Base-by-base conservation (phyloP, 345 rosid species). In the Acer saccharum region DNA sequence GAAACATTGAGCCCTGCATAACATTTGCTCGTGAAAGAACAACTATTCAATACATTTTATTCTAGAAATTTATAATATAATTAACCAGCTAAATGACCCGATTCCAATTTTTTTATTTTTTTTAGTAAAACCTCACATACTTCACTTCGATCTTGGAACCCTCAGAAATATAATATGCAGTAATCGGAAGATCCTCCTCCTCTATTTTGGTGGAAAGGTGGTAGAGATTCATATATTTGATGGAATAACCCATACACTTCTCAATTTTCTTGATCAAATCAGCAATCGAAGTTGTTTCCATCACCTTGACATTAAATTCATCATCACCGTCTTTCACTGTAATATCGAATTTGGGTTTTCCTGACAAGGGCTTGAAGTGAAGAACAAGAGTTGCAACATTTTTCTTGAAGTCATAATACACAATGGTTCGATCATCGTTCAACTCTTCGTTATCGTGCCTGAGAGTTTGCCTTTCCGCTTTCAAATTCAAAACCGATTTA, bases 161-260 rank as follows among this genome's bases (percentile, higher is more conserved):
- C 35, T 71, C 75, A 23, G 68, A 52, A 70, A 71, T 17, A 69
- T 69, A 69, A 11, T 69, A 69, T 6, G 60, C 41, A 1, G 73
- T 35, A 58, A 69, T 60, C 4, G 73, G 61, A 50, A 69, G 18
- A 25, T 8, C 73, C 18, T 69, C 61, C 4, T 69, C 73, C 60
- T 69, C 73, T 48, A 69, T 48, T 52, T 48, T 48, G 16, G 7
- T 9, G 13, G 39, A 20, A 21, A 69, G 61, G 6, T 58, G 62
- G 25, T 50, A 16, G 7, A 69, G 21, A 23, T 4, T 69, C 39
- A 69, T 13, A 23, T 50, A 16, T 13, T 48, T 23, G 13, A 2
- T 14, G 10, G 27, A 50, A 69, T 1, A 21, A 14, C 21, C 21
- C 17, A 4, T 1, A 27, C 10, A n/a, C 41, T 50, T 6, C 60